A percentile compares a stretch with the other conserved stretches of the same genome.
Conservation (phyloP, 1,139 yeast genomes). For the Citeromyces hawaiiensis region DNA sequence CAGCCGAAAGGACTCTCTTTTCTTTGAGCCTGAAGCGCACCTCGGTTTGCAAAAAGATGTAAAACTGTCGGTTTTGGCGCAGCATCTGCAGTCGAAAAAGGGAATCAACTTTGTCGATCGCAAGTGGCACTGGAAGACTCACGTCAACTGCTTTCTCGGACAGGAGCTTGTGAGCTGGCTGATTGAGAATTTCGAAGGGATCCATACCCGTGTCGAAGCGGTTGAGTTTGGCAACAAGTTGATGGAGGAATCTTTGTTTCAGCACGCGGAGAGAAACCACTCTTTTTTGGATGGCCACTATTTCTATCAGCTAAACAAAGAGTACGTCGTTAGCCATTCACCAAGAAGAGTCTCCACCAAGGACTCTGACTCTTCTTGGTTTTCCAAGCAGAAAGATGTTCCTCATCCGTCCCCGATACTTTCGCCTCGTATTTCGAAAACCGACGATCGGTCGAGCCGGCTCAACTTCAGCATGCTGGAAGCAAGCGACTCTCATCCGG, state of each 20-base stretch:
- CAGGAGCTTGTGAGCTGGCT: conserved; percentile 81
- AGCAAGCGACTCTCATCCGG: conserved; percentile 3
- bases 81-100: conserved; percentile 48
- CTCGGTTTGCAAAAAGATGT: conserved; percentile 23
- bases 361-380: not conserved
- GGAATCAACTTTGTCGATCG: conserved; percentile 62
- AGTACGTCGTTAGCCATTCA: conserved; percentile 21
- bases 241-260: conserved; percentile 60
- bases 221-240: conserved; percentile 62
- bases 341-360: not conserved
- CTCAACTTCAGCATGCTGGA: conserved; percentile 2
- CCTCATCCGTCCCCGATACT: conserved; percentile 4
- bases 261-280: conserved; percentile 75
- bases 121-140: conserved; percentile 82
- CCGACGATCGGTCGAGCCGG: conserved; percentile 4
- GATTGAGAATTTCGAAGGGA: conserved; percentile 63
- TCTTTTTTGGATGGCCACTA: conserved; percentile 86
- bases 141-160: conserved; percentile 72
- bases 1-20: conserved; percentile 21
- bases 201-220: conserved; percentile 74
- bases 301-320: conserved; percentile 61
- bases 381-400: conserved; percentile 6
- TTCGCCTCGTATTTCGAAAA: conserved; percentile 2
- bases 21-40: conserved; percentile 11
- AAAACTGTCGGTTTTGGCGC: conserved; percentile 37